Evolutionary conservation across 306 rosid genomes (phyloP).

Genomic region (Coriaria nepalensis): DNA sequence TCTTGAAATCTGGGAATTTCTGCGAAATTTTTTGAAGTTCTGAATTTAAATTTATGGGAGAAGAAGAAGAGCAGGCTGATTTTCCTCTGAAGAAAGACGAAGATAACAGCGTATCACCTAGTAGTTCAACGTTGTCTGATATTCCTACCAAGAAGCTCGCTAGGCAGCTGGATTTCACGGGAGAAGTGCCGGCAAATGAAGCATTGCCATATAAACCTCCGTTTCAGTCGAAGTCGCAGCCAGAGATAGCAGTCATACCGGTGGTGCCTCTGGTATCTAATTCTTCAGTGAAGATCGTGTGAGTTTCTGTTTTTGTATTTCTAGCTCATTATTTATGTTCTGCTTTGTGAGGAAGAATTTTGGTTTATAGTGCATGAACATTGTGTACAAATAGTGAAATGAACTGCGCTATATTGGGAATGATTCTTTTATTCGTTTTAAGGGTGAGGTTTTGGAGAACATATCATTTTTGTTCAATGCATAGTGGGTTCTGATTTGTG

Average conservation of each 20-base stretch:
- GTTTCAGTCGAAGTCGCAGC: conserved; percentile 21
- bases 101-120: conserved; percentile 24
- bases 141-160: conserved; percentile 79
- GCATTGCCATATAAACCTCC: conserved; percentile 30
- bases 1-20: conserved; percentile 14
- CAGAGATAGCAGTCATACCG: conserved; percentile 21
- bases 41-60: conserved; percentile 55
- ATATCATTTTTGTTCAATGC: too few species aligned
- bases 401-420: conserved; percentile 2
- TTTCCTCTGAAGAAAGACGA: conserved; percentile 34
- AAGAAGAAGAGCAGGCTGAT: conserved; percentile 63
- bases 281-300: conserved; percentile 52
- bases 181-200: conserved; percentile 26
- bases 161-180: conserved; percentile 91
- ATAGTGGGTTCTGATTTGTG: too few species aligned
- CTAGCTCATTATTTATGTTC: not conserved
- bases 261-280: conserved; percentile 33
- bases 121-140: conserved; percentile 28
- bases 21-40: conserved; percentile 14
- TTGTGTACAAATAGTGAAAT: not conserved
- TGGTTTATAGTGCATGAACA: conserved; percentile 2
- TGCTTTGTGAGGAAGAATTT: conserved; percentile 1
- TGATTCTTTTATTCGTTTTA: not conserved
- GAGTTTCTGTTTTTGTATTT: conserved; percentile 24
- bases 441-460: not conserved